A percentile compares a stretch with the other conserved stretches of the same genome.
phyloP scores from a whole-genome alignment of 1,139 yeast genomes.

The Torulaspora pretoriensis region DNA sequence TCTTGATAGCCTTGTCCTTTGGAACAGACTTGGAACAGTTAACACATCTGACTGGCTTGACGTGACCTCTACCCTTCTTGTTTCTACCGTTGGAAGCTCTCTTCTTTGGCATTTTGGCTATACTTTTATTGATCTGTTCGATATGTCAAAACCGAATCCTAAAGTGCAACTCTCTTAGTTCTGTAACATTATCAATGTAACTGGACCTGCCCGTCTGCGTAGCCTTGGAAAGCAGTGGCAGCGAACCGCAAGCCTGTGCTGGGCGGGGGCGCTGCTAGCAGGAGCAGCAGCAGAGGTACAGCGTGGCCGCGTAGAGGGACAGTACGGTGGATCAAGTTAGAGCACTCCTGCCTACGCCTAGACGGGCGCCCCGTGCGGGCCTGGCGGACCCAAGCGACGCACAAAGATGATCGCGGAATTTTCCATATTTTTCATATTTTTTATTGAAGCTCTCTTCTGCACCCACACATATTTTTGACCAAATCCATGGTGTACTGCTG shows the following conservation, averaged over 20 bases:
- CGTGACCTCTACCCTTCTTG: conserved; percentile 99
- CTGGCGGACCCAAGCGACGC: neutral
- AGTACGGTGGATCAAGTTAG: neutral
- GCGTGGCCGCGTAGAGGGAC: neutral
- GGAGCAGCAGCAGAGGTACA: neutral
- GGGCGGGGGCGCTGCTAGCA: neutral
- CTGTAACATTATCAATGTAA: too few relatives aligned
- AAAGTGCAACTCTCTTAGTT: too few relatives aligned
- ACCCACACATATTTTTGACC: neutral
- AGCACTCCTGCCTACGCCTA: neutral
- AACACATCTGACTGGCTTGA: conserved; percentile 98
- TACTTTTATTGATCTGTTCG: conserved; percentile 1
- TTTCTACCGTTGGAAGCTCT: conserved; percentile 99
- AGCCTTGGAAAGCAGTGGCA: too few relatives aligned
- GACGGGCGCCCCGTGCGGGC: neutral
- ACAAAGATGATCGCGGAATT: neutral
- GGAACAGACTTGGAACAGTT: conserved; percentile 99
- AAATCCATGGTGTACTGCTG: neutral
- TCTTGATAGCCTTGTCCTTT: conserved; percentile 99
- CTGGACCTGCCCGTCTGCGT: too few relatives aligned
- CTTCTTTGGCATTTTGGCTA: conserved; percentile 92
- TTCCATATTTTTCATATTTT: neutral
- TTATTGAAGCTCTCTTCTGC: neutral
- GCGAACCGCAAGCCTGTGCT: neutral
- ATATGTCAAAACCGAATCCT: neutral